These are phyloP conservation scores for Phytophthora litchii DNA, from an alignment of 352 stramenopile genomes.

Conservation along the genomic window DNA sequence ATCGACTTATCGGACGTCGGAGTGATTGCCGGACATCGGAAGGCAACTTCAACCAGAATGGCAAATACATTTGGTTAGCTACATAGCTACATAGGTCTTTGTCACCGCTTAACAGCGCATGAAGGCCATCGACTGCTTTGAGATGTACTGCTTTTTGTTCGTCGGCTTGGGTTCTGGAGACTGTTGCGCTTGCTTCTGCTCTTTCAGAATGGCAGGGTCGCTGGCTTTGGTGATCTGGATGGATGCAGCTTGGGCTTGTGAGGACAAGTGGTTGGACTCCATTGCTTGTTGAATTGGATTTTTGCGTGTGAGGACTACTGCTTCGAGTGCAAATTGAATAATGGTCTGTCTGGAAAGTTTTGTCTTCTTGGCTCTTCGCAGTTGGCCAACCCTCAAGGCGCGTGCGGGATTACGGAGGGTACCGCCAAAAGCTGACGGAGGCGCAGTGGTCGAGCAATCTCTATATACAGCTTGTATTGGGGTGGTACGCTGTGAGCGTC, in stretches of 20 bases:
- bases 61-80: no score
- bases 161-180: constrained; percentile 8
- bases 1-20: background rate
- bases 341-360: background rate
- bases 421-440: background rate
- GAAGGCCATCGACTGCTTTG: constrained; percentile 26
- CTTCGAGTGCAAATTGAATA: constrained; percentile 12
- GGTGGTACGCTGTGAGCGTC: background rate
- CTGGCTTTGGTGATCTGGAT: constrained; percentile 11
- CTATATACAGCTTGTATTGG: background rate
- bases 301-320: background rate
- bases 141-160: constrained; percentile 31
- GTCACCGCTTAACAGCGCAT: constrained; percentile 10
- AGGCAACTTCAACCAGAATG: background rate
- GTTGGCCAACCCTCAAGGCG: background rate
- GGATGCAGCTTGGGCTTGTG: background rate
- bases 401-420: background rate
- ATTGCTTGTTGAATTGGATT: background rate
- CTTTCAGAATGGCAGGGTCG: background rate
- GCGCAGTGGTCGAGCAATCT: background rate
- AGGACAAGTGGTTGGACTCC: constrained; percentile 9
- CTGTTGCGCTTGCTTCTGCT: constrained; percentile 10
- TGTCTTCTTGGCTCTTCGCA: background rate
- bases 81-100: background rate
- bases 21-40: no score